phyloP scores from a whole-genome alignment of 2,329 filamentous ascomycete species.

The Colletotrichum acutatum region DNA sequence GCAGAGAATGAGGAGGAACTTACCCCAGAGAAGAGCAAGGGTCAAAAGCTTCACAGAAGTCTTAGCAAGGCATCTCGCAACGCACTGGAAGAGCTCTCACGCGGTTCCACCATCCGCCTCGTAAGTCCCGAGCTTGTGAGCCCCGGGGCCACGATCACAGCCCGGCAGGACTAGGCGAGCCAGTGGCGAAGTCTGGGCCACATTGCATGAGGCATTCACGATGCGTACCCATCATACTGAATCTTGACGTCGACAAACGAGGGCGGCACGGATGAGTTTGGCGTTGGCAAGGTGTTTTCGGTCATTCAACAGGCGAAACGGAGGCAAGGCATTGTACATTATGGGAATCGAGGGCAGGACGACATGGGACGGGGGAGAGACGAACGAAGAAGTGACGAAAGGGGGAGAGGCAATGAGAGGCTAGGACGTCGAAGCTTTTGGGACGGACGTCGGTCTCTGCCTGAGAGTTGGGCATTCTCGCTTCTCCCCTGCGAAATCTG shows the following conservation, averaged over 20 bases:
- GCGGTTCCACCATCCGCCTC: conserved; percentile 31
- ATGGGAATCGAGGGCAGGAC: conserved; percentile 11
- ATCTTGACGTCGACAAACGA: conserved; percentile 33
- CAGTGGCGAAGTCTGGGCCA: neutral
- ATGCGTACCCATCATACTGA: conserved; percentile 4
- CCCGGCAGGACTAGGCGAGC: conserved; percentile 20
- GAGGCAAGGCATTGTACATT: conserved; percentile 32
- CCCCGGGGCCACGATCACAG: conserved; percentile 33
- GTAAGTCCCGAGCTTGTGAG: conserved; percentile 34
- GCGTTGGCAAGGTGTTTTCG: conserved; percentile 32
- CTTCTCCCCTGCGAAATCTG: conserved; percentile 8
- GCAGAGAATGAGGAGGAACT: conserved; percentile 1
- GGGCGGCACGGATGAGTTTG: conserved; percentile 27
- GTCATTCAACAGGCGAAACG: conserved; percentile 35
- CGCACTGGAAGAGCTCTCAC: conserved; percentile 33
- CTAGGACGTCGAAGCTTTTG: neutral
- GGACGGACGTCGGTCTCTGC: neutral
- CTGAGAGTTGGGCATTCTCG: neutral
- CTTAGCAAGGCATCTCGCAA: conserved; percentile 36
- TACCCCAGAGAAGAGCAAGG: conserved; percentile 1
- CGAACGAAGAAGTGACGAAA: conserved; percentile 11
- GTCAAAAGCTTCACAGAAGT: conserved; percentile 24
- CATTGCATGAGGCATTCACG: neutral
- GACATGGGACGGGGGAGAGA: neutral
- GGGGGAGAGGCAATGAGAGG: neutral